These are phyloP conservation scores for Osmanthus fragrans DNA, from an alignment of 257 asterid species.

Conservation along the genomic window DNA sequence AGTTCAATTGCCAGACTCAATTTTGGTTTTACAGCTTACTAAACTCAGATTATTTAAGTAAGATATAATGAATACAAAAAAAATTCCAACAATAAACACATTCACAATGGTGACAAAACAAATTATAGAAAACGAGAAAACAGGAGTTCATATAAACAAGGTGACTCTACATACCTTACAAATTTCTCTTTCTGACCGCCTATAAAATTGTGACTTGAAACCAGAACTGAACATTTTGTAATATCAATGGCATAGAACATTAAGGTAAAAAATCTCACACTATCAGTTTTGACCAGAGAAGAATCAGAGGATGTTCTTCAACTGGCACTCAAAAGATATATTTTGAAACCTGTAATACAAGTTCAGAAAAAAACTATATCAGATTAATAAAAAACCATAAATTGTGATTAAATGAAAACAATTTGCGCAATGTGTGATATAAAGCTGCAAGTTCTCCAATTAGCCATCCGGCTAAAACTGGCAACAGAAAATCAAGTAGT, in stretches of 20 bases:
- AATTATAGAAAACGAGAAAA: background rate
- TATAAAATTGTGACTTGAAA: slow-evolving; percentile 60
- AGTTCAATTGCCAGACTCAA: background rate
- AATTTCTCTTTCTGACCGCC: slow-evolving; percentile 85
- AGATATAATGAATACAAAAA: background rate
- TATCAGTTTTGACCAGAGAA: slow-evolving; percentile 26
- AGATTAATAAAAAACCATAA: background rate
- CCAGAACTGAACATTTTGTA: slow-evolving; percentile 57
- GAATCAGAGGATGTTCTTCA: slow-evolving; percentile 19
- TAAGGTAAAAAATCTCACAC: slow-evolving; percentile 14
- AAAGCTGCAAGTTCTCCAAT: background rate
- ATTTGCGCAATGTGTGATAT: background rate
- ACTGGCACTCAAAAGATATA: slow-evolving; percentile 20
- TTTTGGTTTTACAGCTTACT: background rate
- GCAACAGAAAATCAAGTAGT: background rate
- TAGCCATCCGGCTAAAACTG: background rate
- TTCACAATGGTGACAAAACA: background rate
- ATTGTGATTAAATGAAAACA: background rate
- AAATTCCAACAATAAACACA: slow-evolving; percentile 1
- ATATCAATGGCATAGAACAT: slow-evolving; percentile 35
- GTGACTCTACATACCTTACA: slow-evolving; percentile 53
- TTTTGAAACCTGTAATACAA: slow-evolving; percentile 21
- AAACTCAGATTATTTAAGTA: background rate
- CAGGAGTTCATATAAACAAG: background rate
- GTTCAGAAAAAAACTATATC: slow-evolving; percentile 7